Evolutionary conservation across 169 alveolate species (phyloP).

Genomic region (Plasmodium malariae): DNA sequence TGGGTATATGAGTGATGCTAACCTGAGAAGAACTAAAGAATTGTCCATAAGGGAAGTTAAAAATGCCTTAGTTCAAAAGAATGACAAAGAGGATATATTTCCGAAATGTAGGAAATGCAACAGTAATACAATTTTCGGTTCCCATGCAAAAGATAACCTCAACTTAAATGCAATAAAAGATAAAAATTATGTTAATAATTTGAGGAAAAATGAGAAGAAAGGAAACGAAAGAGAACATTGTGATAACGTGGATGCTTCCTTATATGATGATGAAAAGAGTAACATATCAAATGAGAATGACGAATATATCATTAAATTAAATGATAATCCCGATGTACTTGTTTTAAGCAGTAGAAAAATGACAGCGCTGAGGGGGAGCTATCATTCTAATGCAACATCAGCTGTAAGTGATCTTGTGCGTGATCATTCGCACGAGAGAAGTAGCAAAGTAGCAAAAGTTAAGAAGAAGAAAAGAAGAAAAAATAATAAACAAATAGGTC

Average conservation of each 20-base stretch:
- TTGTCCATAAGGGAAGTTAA: slow-evolving; percentile 13
- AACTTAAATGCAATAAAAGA: neutral
- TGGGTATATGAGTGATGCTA: slow-evolving; percentile 35
- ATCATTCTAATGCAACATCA: slow-evolving; percentile 1
- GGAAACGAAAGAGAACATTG: too few relatives aligned
- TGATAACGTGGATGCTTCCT: neutral
- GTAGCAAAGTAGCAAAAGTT: neutral
- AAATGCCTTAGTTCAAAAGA: neutral
- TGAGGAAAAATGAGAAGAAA: neutral
- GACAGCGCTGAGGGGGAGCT: neutral
- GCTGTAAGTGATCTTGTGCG: neutral
- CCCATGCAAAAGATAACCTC: neutral
- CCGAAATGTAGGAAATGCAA: neutral
- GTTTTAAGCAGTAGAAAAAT: slow-evolving; percentile 1
- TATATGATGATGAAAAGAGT: neutral
- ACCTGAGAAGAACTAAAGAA: slow-evolving; percentile 31
- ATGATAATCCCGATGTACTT: slow-evolving; percentile 8
- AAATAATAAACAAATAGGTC: slow-evolving; percentile 9
- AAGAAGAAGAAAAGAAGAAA: neutral
- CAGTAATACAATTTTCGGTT: neutral
- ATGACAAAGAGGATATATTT: neutral
- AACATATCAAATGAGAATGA: neutral
- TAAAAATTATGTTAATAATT: neutral
- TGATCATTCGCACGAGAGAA: neutral
- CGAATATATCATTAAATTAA: neutral